Evolutionary conservation across 1,284 basidiomycete genomes (phyloP), one percentile per base, ranked within the genome.

Genomic region (Erythrobasidium hasegawianum): DNA sequence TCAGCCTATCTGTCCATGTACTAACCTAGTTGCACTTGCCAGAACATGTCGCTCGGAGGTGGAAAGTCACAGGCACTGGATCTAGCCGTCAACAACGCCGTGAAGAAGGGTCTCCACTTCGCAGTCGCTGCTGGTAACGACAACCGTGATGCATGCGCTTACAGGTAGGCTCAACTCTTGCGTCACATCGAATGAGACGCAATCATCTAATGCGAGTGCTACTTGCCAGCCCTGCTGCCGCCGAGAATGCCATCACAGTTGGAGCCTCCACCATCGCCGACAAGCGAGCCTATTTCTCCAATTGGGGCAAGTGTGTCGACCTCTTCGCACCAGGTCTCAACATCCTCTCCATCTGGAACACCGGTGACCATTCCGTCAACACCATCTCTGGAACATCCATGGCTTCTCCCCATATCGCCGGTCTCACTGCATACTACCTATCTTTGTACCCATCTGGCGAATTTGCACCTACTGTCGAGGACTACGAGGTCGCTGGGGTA

Each of bases 21-120:
- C n/a, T n/a, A n/a, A n/a, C n/a, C n/a, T n/a, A n/a, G n/a, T n/a
- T n/a, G n/a, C n/a, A n/a, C n/a, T n/a, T n/a, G n/a, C n/a, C n/a
- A 59, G 57, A 97, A 95, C 83, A 97, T 98, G 95, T 90, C 87
- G 76, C 87, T 98, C 61, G 95, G 95, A 71, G 95, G 95, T 75
- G 90, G 90, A 73, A 95, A 93, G 81, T 92, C 90, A n/a, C 83
- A 81, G 47, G 84, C 89, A 49, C 84, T 97, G 64, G 91, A 98
- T 74, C 82, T 84, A 41, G 86, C 88, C 56, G 91, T 98, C 69
- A 86, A 97, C 80, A 82, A 81, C 59, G 93, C 94, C 60, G 90
- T 96, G 64, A 83, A 84, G 27, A 73, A 77, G 53, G 95, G 95
- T 59, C 83, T 98, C 64, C 91, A 97, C 82, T 97, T 97, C 75